Conservation (phyloP, 2,329 filamentous ascomycete species). For the Ceratocystis harringtonii region DNA sequence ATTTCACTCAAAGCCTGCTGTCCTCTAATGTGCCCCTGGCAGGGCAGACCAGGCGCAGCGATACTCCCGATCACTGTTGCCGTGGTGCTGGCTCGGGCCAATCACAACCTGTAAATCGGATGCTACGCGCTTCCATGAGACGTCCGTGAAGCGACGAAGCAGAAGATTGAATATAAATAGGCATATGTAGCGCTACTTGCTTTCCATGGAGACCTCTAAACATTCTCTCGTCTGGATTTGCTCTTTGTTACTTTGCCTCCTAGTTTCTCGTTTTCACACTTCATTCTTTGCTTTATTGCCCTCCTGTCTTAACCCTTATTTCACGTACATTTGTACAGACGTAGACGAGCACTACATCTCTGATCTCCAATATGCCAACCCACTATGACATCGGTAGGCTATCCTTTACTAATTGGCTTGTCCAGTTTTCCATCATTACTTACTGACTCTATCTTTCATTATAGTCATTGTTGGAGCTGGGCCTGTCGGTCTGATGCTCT, state of each 20-base stretch:
- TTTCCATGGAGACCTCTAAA: neutral
- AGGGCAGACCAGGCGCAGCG: neutral
- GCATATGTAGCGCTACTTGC: neutral
- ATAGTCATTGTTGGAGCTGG: conserved; percentile 76
- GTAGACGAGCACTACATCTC: neutral
- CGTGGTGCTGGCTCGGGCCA: neutral
- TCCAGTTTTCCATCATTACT: conserved; percentile 17
- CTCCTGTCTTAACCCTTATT: neutral
- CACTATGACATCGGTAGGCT: conserved; percentile 34
- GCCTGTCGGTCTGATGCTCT: conserved; percentile 74
- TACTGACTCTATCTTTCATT: conserved; percentile 19
- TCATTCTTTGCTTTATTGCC: neutral
- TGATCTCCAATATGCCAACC: neutral
- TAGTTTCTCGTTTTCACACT: neutral
- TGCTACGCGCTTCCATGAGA: neutral
- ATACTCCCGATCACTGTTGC: neutral
- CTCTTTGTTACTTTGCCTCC: neutral
- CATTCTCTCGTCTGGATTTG: neutral
- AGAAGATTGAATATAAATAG: neutral
- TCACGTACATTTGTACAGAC: neutral
- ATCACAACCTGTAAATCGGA: neutral
- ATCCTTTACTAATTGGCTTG: conserved; percentile 15
- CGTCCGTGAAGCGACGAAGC: neutral
- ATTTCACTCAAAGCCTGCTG: neutral
- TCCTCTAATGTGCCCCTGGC: neutral